Evolutionary conservation across 73 alveolate genomes (phyloP).

Genomic region (Paramecium pentaurelia): DNA sequence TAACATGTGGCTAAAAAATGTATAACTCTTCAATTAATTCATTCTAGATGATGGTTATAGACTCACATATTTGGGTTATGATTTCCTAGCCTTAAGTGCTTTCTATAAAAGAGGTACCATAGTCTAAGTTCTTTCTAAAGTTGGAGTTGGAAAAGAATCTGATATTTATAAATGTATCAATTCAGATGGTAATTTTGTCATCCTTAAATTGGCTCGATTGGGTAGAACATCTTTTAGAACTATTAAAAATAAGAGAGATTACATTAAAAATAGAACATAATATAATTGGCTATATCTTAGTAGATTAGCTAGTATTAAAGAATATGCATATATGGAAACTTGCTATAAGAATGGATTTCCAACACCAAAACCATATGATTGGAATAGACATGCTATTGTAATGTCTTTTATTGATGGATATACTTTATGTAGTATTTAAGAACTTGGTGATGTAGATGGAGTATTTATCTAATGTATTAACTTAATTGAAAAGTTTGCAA

Average conservation of each 20-base stretch:
- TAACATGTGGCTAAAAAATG: constrained; percentile 75
- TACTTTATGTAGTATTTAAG: constrained; percentile 29
- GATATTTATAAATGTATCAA: constrained; percentile 91
- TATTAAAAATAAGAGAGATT: constrained; percentile 94
- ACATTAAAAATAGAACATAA: constrained; percentile 82
- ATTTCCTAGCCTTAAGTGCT: constrained; percentile 71
- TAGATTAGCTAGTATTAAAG: constrained; percentile 95
- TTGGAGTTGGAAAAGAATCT: constrained; percentile 98
- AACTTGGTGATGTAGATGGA: constrained; percentile 33
- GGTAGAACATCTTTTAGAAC: constrained; percentile 96
- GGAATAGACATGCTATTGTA: constrained; percentile 61
- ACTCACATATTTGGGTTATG: constrained; percentile 93
- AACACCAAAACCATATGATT: constrained; percentile 50
- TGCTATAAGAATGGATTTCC: constrained; percentile 55
- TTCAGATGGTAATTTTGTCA: constrained; percentile 68
- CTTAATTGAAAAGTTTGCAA: constrained; percentile 38
- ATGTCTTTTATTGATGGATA: constrained; percentile 54
- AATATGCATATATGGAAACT: constrained; percentile 91
- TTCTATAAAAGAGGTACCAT: constrained; percentile 83
- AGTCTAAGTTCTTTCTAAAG: constrained; percentile 80
- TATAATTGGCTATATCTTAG: constrained; percentile 95
- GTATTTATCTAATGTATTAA: constrained; percentile 48
- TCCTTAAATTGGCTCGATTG: constrained; percentile 87
- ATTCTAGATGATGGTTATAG: constrained; percentile 89
- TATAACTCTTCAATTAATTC: not conserved